Evolutionary conservation across 2,329 filamentous ascomycete genomes (phyloP).

Genomic region (Talaromyces sp.): DNA sequence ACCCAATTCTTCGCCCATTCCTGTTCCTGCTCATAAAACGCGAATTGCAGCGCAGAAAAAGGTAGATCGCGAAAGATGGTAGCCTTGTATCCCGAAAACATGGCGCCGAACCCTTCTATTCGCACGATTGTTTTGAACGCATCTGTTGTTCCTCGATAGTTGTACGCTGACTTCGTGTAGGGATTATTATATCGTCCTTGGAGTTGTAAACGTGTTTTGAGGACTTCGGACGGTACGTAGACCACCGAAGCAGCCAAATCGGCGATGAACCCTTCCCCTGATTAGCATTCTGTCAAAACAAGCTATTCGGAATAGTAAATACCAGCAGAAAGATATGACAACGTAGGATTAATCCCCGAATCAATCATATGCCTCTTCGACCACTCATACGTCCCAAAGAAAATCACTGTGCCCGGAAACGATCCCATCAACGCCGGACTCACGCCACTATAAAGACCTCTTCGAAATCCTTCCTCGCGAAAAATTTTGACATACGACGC

Average conservation of each 20-base stretch:
- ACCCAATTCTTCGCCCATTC: constrained; percentile 75
- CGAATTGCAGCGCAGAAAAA: constrained; percentile 94
- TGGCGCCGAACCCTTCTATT: constrained; percentile 74
- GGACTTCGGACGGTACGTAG: constrained; percentile 94
- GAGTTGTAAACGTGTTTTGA: constrained; percentile 94
- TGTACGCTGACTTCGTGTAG: constrained; percentile 89
- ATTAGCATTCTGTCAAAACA: constrained; percentile 7
- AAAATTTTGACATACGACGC: constrained; percentile 91
- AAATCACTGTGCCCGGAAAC: constrained; percentile 88
- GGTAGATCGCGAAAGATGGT: constrained; percentile 92
- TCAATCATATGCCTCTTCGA: constrained; percentile 90
- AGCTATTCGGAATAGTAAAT: constrained; percentile 26
- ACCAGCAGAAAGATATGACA: constrained; percentile 86
- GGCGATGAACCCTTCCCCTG: constrained; percentile 73
- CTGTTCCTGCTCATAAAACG: constrained; percentile 95
- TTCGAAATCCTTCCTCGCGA: constrained; percentile 80
- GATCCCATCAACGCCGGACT: constrained; percentile 85
- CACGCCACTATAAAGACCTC: constrained; percentile 91
- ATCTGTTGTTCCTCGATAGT: constrained; percentile 82
- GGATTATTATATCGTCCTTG: constrained; percentile 96
- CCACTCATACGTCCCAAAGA: constrained; percentile 95
- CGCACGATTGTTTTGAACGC: constrained; percentile 81
- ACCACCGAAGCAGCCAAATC: constrained; percentile 88
- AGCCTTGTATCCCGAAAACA: constrained; percentile 97
- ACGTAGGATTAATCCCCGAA: constrained; percentile 70